These are phyloP conservation scores for Calocybe gangraenosa DNA, from an alignment of 768 basidiomycete genomes.

Conservation along the genomic window DNA sequence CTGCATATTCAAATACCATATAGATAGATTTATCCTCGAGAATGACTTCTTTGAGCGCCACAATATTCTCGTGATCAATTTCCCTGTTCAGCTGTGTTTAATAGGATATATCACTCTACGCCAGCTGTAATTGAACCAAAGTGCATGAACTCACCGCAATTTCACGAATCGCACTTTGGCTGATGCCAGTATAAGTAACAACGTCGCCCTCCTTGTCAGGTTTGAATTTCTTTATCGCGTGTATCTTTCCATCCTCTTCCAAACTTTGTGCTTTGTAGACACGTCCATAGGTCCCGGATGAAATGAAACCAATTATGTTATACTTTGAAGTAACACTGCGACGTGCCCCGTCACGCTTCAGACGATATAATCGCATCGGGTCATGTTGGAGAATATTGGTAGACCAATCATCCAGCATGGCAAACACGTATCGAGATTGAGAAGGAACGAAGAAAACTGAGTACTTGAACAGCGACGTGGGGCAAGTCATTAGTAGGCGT, in stretches of 20 bases:
- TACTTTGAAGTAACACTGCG: constrained; percentile 78
- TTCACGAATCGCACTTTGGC: constrained; percentile 95
- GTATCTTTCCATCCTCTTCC: constrained; percentile 64
- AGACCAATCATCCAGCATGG: constrained; percentile 30
- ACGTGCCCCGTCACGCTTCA: constrained; percentile 68
- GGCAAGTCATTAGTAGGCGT: too few relatives aligned
- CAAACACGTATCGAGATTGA: not conserved
- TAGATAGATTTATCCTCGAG: constrained; percentile 98
- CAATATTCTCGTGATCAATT: constrained; percentile 87
- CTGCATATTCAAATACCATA: constrained; percentile 99
- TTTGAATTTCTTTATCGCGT: constrained; percentile 99
- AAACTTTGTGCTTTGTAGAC: constrained; percentile 93
- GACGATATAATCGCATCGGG: constrained; percentile 83
- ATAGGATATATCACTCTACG: constrained; percentile 12
- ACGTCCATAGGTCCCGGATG: constrained; percentile 96
- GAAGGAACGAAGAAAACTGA: not conserved
- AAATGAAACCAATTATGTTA: constrained; percentile 93
- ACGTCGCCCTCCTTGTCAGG: constrained; percentile 99
- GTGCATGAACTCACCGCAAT: constrained; percentile 67
- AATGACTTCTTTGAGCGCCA: constrained; percentile 90
- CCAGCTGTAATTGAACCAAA: too few relatives aligned
- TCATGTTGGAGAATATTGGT: constrained; percentile 54
- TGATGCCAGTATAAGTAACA: constrained; percentile 93
- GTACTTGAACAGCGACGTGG: constrained; percentile 6
- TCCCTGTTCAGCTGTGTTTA: constrained; percentile 74